These are phyloP conservation scores for Taiwanofungus camphoratus DNA, from an alignment of 1,284 basidiomycete genomes.

Conservation along the genomic window DNA sequence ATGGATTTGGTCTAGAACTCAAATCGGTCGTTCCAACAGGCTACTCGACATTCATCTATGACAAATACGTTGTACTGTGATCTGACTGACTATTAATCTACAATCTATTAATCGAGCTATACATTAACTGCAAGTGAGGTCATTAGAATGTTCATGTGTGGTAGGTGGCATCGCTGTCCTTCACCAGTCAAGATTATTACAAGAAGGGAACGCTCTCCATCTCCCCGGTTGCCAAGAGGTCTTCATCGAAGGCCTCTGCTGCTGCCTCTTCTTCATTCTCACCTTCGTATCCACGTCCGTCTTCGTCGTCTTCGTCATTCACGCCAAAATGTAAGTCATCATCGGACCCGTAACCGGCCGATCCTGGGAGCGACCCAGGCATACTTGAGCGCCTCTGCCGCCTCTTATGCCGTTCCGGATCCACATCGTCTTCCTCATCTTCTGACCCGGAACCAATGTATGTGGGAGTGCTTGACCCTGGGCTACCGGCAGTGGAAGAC, in stretches of 20 bases:
- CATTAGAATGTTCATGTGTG: too few relatives aligned
- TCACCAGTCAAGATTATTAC: too few relatives aligned
- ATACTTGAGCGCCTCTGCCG: slow-evolving; percentile 60
- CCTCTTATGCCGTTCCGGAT: slow-evolving; percentile 32
- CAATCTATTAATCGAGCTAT: too few relatives aligned
- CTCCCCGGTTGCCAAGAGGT: slow-evolving; percentile 74
- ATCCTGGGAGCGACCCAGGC: slow-evolving; percentile 66
- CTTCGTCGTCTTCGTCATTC: slow-evolving; percentile 39
- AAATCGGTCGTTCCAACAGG: too few relatives aligned
- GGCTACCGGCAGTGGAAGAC: slow-evolving; percentile 37
- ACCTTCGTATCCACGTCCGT: slow-evolving; percentile 31
- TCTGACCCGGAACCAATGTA: slow-evolving; percentile 51
- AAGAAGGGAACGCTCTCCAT: slow-evolving; percentile 82
- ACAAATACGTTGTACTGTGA: too few relatives aligned
- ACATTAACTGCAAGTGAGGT: too few relatives aligned
- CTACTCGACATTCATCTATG: too few relatives aligned
- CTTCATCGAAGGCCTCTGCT: slow-evolving; percentile 73
- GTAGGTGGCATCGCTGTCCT: too few relatives aligned
- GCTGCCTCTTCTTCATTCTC: slow-evolving; percentile 43
- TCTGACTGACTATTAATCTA: too few relatives aligned
- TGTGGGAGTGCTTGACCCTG: slow-evolving; percentile 45
- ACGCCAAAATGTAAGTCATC: slow-evolving; percentile 50
- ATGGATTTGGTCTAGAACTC: too few relatives aligned
- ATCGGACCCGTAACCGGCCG: slow-evolving; percentile 26
- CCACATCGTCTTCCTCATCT: slow-evolving; percentile 41